Conservation (phyloP, 495 filamentous ascomycete genomes). For the Hypoxylon perforatum region DNA sequence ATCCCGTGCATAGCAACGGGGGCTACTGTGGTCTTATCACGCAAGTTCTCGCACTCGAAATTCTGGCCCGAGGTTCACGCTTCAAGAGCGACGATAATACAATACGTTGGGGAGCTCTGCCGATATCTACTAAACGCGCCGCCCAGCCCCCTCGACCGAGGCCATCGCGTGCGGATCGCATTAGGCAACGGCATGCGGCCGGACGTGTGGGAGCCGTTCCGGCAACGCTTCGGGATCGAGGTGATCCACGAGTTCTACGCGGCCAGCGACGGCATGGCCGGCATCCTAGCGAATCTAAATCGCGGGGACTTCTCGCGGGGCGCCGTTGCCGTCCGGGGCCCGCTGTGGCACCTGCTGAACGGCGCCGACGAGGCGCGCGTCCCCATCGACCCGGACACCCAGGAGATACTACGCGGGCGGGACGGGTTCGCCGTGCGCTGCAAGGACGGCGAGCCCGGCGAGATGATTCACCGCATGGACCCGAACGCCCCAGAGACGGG, state of each 20-base stretch:
- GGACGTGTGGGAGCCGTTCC: conserved; percentile 78
- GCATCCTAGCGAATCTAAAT: conserved; percentile 54
- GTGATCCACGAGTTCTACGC: conserved; percentile 72
- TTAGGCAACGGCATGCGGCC: conserved; percentile 82
- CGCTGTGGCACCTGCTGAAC: conserved; percentile 61
- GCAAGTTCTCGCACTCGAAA: conserved; percentile 72
- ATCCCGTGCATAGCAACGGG: conserved; percentile 65
- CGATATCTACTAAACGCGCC: conserved; percentile 79
- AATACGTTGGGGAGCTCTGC: conserved; percentile 84
- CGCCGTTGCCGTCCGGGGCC: conserved; percentile 75
- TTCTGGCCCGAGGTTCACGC: conserved; percentile 82
- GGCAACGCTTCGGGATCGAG: conserved; percentile 68
- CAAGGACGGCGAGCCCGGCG: conserved; percentile 70
- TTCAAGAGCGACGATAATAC: conserved; percentile 73
- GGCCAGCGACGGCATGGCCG: conserved; percentile 67
- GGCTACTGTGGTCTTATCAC: conserved; percentile 70
- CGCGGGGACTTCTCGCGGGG: conserved; percentile 67
- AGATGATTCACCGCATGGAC: conserved; percentile 75
- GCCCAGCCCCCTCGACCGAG: conserved; percentile 67
- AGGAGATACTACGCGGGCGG: conserved; percentile 69
- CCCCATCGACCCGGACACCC: conserved; percentile 71
- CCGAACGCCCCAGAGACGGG: conserved; percentile 46
- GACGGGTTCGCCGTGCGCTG: conserved; percentile 73
- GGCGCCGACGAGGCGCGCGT: conserved; percentile 70
- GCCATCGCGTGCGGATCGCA: conserved; percentile 72